Percentiles rank a stretch among this genome's conserved stretches.
Evolutionary conservation across 129 eudicot species (phyloP).

Genomic region (Glebionis coronaria): DNA sequence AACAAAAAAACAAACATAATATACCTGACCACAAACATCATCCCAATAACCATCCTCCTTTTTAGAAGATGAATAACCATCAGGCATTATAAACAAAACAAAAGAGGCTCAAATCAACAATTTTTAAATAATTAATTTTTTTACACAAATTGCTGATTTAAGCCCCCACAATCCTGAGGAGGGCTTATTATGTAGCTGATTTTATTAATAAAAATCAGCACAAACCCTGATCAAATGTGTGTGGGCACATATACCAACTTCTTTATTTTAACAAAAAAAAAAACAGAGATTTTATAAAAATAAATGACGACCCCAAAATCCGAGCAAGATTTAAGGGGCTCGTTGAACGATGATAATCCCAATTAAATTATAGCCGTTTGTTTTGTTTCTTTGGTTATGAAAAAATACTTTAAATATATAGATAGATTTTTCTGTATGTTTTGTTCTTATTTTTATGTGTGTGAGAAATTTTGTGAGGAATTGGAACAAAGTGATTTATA

Average conservation of each 20-base stretch:
- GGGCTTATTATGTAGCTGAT: constrained; percentile 26
- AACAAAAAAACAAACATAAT: not conserved
- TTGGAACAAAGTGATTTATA: no score
- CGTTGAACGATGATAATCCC: constrained; percentile 10
- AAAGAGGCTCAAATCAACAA: constrained; percentile 32
- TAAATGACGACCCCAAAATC: constrained; percentile 10
- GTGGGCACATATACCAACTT: constrained; percentile 11
- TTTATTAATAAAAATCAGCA: constrained; percentile 7
- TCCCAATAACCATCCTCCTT: constrained; percentile 59
- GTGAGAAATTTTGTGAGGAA: no score
- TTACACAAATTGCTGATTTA: constrained; percentile 24
- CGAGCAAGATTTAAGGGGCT: constrained; percentile 27
- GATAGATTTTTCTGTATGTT: no score
- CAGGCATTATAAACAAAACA: constrained; percentile 32
- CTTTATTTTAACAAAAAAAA: no score
- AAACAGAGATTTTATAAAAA: not conserved
- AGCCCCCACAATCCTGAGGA: constrained; percentile 30
- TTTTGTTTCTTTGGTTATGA: constrained; percentile 18
- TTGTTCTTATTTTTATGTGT: no score
- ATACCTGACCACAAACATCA: constrained; percentile 54
- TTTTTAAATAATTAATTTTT: not conserved
- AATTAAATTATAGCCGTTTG: constrained; percentile 27
- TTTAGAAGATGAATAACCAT: constrained; percentile 56
- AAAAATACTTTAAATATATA: not conserved
- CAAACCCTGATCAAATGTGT: constrained; percentile 29